phyloP scores from a whole-genome alignment of 805 yeast species.

The Metahyphopichia silvanorum region DNA sequence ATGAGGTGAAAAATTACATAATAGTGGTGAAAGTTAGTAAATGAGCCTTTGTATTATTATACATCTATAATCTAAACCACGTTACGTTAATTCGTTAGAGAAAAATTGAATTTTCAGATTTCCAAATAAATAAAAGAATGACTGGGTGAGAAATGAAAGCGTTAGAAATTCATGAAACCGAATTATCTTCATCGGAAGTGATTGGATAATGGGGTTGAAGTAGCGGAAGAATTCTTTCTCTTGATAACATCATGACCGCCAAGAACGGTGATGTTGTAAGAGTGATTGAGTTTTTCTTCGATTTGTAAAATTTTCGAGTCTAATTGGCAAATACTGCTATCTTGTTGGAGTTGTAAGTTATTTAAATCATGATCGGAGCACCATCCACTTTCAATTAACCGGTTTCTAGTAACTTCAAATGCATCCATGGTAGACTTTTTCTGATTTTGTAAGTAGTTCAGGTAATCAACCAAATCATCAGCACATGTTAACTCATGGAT shows the following conservation, averaged over 20 bases:
- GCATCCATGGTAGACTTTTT: slow-evolving; percentile 31
- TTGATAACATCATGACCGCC: slow-evolving; percentile 5
- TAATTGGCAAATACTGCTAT: slow-evolving; percentile 32
- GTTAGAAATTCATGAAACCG: too few species aligned
- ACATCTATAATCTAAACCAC: too few species aligned
- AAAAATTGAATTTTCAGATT: too few species aligned
- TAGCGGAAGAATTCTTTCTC: neutral
- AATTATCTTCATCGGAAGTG: too few species aligned
- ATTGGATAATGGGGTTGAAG: neutral
- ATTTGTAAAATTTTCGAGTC: slow-evolving; percentile 36
- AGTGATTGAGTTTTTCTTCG: slow-evolving; percentile 32
- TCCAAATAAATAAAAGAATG: too few species aligned
- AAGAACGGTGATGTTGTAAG: slow-evolving; percentile 22
- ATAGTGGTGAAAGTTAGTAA: neutral
- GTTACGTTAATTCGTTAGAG: too few species aligned
- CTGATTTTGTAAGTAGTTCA: slow-evolving; percentile 29
- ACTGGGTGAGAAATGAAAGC: too few species aligned
- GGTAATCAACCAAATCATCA: slow-evolving; percentile 26
- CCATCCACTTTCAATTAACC: slow-evolving; percentile 38
- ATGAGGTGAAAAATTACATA: too few species aligned
- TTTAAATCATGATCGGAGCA: slow-evolving; percentile 39
- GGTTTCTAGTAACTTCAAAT: slow-evolving; percentile 27
- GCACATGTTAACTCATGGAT: slow-evolving; percentile 21
- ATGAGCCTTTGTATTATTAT: too few species aligned
- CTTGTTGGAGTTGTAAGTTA: slow-evolving; percentile 37